A percentile compares a stretch with the other conserved stretches of the same genome.
Conservation (phyloP, 306 rosid genomes). For the Pueraria montana region DNA sequence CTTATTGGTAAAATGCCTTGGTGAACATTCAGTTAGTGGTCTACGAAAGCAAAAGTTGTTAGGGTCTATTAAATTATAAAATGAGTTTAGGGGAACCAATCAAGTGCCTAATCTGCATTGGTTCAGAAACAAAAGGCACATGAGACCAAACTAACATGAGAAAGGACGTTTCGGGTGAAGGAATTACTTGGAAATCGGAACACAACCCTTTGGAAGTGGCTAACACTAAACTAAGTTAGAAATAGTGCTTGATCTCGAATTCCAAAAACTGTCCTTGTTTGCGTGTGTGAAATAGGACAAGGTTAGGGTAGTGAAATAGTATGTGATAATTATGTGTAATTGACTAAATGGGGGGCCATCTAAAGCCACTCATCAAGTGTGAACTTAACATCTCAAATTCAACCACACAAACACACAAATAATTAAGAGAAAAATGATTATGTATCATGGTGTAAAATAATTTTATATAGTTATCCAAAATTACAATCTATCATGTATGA, state of each 20-base stretch:
- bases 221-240: background rate
- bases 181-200: constrained; percentile 7
- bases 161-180: constrained; percentile 8
- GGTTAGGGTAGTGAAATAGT: constrained; percentile 21
- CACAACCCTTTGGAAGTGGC: constrained; percentile 7
- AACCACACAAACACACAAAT: background rate
- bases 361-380: constrained; percentile 38
- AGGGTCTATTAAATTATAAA: background rate
- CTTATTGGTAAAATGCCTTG: constrained; percentile 60
- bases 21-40: constrained; percentile 55
- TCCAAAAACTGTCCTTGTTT: constrained; percentile 21
- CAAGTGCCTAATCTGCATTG: constrained; percentile 44
- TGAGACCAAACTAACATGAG: constrained; percentile 22
- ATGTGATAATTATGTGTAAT: constrained; percentile 19
- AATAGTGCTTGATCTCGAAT: background rate
- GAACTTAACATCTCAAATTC: constrained; percentile 34
- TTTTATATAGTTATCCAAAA: no score
- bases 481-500: no score
- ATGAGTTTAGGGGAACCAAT: constrained; percentile 30
- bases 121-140: constrained; percentile 6
- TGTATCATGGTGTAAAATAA: no score
- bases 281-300: constrained; percentile 37
- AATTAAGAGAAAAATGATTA: no score
- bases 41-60: constrained; percentile 54
- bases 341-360: background rate